A percentile compares a stretch with the other conserved stretches of the same genome.
These are phyloP conservation scores for Saccharomyces hybrid DNA, from an alignment of 1,139 yeast genomes.

Conservation along the genomic window DNA sequence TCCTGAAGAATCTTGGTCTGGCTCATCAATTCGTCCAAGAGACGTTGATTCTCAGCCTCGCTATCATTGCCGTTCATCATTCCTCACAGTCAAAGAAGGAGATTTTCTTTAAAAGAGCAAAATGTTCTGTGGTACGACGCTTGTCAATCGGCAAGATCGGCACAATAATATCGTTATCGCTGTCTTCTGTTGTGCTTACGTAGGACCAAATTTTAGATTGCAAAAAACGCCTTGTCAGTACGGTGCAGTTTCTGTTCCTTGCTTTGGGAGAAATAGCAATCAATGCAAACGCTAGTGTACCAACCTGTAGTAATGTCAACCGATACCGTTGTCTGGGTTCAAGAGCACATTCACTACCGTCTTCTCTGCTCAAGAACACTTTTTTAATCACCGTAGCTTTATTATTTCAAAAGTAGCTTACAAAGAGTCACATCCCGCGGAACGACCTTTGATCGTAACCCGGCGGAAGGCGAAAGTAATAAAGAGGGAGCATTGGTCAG, in stretches of 20 bases:
- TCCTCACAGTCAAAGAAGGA: background rate
- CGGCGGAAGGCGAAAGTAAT: background rate
- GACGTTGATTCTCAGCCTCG: constrained; percentile 13
- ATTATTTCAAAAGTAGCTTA: background rate
- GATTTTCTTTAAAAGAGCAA: background rate
- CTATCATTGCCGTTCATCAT: background rate
- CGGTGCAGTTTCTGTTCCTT: background rate
- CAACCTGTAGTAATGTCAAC: background rate
- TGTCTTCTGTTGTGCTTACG: background rate
- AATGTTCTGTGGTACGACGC: background rate
- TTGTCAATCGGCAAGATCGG: background rate
- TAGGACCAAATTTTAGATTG: background rate
- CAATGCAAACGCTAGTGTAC: background rate
- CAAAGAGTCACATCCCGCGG: constrained; percentile 1
- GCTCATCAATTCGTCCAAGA: constrained; percentile 14
- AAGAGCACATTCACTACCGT: background rate
- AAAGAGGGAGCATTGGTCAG: background rate
- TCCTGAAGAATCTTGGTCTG: background rate
- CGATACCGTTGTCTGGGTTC: background rate
- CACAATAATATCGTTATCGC: background rate
- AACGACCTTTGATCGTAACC: background rate
- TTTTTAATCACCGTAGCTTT: background rate
- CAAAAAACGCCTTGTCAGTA: background rate
- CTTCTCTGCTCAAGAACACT: background rate
- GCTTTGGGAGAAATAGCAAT: background rate